These are phyloP conservation scores for Amylostereum areolatum DNA, from an alignment of 1,284 basidiomycete genomes.

Conservation along the genomic window DNA sequence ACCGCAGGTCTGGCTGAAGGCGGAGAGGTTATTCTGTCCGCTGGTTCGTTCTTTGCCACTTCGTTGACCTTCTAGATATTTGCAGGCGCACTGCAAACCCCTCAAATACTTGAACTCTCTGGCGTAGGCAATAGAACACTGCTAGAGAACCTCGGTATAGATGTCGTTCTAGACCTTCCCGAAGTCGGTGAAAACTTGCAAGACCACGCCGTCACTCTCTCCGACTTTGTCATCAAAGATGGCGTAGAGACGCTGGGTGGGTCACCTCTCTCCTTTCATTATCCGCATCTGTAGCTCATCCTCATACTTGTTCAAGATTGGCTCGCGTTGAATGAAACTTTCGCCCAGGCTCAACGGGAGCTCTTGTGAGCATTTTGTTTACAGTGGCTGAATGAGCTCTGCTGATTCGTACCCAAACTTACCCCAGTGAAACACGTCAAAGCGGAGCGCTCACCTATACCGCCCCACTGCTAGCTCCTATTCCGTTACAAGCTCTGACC, in stretches of 20 bases:
- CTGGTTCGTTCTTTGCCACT: slow-evolving; percentile 5
- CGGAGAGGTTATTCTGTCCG: slow-evolving; percentile 9
- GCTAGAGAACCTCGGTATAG: slow-evolving; percentile 9
- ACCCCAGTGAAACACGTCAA: neutral
- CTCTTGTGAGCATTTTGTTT: neutral
- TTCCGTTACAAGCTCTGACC: neutral
- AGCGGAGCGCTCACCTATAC: neutral
- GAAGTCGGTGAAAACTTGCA: slow-evolving; percentile 13
- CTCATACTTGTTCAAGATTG: neutral
- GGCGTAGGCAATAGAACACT: slow-evolving; percentile 11
- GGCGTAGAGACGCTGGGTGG: slow-evolving; percentile 12
- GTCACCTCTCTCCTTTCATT: slow-evolving; percentile 1
- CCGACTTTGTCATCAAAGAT: slow-evolving; percentile 9
- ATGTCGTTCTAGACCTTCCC: slow-evolving; percentile 12
- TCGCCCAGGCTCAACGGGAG: neutral
- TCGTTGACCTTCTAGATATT: neutral
- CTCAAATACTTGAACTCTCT: slow-evolving; percentile 13
- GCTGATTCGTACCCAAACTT: neutral
- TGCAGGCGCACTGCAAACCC: slow-evolving; percentile 11
- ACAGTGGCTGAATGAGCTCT: neutral
- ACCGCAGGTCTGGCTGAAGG: slow-evolving; percentile 3
- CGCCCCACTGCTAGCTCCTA: neutral
- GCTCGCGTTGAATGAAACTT: neutral
- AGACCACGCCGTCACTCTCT: slow-evolving; percentile 12
- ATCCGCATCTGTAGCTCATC: neutral